Base-by-base conservation (phyloP, 2,329 filamentous ascomycete genomes). In the Scopulariopsis brevicaulis region DNA sequence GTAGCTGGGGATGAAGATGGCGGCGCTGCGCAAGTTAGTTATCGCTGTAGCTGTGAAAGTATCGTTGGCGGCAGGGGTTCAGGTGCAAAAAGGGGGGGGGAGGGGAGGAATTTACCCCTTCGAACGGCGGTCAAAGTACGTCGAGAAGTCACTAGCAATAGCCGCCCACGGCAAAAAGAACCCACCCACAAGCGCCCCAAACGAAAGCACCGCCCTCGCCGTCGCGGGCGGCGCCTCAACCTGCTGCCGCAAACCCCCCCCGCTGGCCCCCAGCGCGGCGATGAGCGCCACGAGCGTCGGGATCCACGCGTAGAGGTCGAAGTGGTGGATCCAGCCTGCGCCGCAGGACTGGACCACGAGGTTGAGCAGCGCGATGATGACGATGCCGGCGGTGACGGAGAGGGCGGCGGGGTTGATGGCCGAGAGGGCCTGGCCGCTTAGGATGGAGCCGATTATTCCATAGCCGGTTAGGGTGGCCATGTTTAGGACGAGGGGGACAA, bases 301-400 rank as follows among this genome's bases (percentile, higher is more conserved):
- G 25, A 77, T 71, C 76, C 76, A 78, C 2, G 75, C 71, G 64
- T 72, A 79, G 18, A 71, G 67, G 61, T 78, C 74, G 59, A 76
- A 78, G 20, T 70, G 59, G 59, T 78, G 73, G 43, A 79, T 65
- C 2, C 71, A 64, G 60, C 68, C 70, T 62, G 74, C 75, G 1
- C 78, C 78, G 54, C 74, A 73, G 62, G 80, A 77, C 0, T 74
- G 75, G 25, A 80, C 71, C 20, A 76, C 55, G 7, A 79, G 66
- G 0, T 72, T 70, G 4, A 77, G 63, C 4, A 80, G 58, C 1
- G 70, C 71, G 46, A 77, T 74, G 46, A 81, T 71, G 48, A 77
- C 73, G 50, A 81, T 79, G 10, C 77, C 77, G 7, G 76, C 72
- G 1, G 71, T 71, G 1, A 74, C 68, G 37, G 69, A 72, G 40